Evolutionary conservation across 305 asterid species (phyloP).

Genomic region (Fraxinus platypoda): DNA sequence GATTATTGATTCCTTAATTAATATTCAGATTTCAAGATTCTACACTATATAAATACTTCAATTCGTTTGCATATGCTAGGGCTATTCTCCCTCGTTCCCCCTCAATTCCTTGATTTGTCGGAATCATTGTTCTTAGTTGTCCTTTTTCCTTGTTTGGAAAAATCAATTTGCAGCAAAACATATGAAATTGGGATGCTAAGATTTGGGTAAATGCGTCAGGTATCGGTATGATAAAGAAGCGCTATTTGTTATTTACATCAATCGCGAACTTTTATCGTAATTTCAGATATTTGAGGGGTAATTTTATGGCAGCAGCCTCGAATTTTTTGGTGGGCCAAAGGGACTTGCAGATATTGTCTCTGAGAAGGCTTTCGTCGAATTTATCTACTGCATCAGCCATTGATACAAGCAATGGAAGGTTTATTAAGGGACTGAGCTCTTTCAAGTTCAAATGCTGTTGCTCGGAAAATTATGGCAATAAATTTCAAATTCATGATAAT

Average conservation of each 20-base stretch:
- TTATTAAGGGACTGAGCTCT: slow-evolving; percentile 13
- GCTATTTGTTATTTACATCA: slow-evolving; percentile 18
- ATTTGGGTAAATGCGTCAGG: slow-evolving; percentile 20
- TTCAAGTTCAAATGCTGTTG: slow-evolving; percentile 35
- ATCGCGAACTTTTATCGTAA: slow-evolving; percentile 9
- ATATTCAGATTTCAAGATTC: neutral
- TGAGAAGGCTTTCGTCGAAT: slow-evolving; percentile 30
- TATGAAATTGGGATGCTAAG: neutral
- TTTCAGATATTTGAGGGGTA: slow-evolving; percentile 29
- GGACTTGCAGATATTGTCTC: slow-evolving; percentile 36
- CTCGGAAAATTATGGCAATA: slow-evolving; percentile 33
- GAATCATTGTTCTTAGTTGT: neutral
- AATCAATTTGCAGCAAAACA: neutral
- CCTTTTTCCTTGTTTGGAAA: neutral
- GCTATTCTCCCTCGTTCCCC: neutral
- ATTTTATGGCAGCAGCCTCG: slow-evolving; percentile 42
- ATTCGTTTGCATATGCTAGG: neutral
- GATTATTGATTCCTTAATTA: neutral
- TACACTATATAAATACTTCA: neutral
- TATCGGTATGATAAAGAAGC: slow-evolving; percentile 43
- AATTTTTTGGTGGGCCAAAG: slow-evolving; percentile 33
- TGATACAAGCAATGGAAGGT: slow-evolving; percentile 21
- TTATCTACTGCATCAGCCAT: slow-evolving; percentile 27
- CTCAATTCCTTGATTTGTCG: neutral
- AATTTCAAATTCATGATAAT: slow-evolving; percentile 26